Conservation (phyloP, 2,329 filamentous ascomycete species). For the Pyrenophora teres region DNA sequence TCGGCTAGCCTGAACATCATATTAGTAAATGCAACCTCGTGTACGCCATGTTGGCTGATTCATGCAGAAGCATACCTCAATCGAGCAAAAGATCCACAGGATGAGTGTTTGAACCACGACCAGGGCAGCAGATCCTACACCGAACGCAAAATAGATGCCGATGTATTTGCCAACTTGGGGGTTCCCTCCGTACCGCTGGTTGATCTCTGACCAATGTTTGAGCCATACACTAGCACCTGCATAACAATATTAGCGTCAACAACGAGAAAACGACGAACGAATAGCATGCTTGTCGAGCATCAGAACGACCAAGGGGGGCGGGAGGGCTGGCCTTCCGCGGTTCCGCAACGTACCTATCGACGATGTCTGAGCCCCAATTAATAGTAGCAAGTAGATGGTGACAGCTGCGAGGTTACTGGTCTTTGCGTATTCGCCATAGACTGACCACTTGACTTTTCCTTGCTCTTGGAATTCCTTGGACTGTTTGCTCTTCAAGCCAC, state of each 20-base stretch:
- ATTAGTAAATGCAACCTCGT: conserved; percentile 28
- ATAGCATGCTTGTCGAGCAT: conserved; percentile 4
- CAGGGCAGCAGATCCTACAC: conserved; percentile 80
- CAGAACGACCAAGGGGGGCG: no score
- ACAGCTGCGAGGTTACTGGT: conserved; percentile 90
- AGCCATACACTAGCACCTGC: conserved; percentile 85
- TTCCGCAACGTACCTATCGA: conserved; percentile 67
- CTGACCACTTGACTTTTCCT: conserved; percentile 96
- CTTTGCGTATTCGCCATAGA: conserved; percentile 93
- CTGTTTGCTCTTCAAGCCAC: conserved; percentile 76
- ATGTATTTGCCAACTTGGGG: conserved; percentile 84
- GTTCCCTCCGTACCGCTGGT: conserved; percentile 70
- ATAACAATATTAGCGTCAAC: conserved; percentile 27
- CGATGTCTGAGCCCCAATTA: conserved; percentile 79
- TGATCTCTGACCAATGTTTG: conserved; percentile 86
- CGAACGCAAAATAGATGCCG: conserved; percentile 93
- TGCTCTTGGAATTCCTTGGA: conserved; percentile 88
- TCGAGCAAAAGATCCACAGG: conserved; percentile 99
- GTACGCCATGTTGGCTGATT: conserved; percentile 1
- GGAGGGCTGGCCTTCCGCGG: not conserved
- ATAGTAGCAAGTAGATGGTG: conserved; percentile 73
- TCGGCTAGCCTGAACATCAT: conserved; percentile 71
- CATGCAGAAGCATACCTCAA: conserved; percentile 69
- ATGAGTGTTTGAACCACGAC: conserved; percentile 93
- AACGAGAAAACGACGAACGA: conserved; percentile 27